phyloP scores from a whole-genome alignment of 495 filamentous ascomycete genomes.

The Copromyces sp. region DNA sequence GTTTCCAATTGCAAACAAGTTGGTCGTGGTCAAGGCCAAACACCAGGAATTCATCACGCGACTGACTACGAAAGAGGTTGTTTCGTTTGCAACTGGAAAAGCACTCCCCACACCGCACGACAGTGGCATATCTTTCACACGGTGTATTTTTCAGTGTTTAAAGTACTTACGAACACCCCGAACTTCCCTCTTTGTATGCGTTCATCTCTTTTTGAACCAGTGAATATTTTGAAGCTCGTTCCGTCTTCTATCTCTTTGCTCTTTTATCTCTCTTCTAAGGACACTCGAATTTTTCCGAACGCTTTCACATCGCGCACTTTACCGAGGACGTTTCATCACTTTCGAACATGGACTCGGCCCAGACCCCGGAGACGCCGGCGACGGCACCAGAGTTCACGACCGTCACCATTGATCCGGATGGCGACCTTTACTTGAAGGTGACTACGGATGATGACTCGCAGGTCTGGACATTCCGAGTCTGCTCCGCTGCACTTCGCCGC shows the following conservation, averaged over 20 bases:
- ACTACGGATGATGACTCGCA: background rate
- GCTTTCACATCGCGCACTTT: background rate
- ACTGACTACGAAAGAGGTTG: background rate
- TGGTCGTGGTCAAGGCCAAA: too few species aligned
- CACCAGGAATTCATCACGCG: too few species aligned
- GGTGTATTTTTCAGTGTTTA: background rate
- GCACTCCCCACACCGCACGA: too few species aligned
- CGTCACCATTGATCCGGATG: background rate
- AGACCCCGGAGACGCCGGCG: background rate
- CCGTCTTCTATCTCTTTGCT: background rate
- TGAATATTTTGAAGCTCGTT: background rate
- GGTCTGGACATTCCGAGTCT: constrained; percentile 12
- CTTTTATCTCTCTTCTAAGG: background rate
- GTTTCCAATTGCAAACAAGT: too few species aligned
- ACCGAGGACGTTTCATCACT: background rate
- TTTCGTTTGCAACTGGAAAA: background rate
- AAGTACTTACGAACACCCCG: background rate
- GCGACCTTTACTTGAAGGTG: constrained; percentile 1
- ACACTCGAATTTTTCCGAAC: too few species aligned
- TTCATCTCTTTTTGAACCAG: background rate
- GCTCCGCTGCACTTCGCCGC: constrained; percentile 13
- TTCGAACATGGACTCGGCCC: background rate
- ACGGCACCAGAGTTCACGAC: background rate
- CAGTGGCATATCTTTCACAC: background rate
- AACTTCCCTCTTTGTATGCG: background rate